Evolutionary conservation across 1,284 basidiomycete genomes (phyloP).

Genomic region (Mrakiaceae sp.): DNA sequence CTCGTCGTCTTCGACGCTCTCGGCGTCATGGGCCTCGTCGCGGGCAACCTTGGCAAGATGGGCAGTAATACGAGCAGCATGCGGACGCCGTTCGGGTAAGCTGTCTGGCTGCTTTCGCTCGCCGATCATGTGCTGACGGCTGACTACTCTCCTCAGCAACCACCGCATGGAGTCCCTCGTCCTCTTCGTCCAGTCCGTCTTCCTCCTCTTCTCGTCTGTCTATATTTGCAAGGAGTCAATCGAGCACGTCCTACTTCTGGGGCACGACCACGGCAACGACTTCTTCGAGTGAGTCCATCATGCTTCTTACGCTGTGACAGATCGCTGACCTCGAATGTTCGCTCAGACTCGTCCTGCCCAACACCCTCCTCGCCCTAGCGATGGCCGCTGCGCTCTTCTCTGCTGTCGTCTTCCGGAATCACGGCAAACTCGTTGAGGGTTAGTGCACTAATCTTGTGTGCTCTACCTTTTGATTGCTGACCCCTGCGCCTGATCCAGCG

Average conservation of each 20-base stretch:
- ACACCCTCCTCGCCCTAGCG: conserved; percentile 49
- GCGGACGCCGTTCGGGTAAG: conserved; percentile 58
- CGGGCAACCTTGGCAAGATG: conserved; percentile 30
- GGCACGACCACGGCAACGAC: conserved; percentile 17
- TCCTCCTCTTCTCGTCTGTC: conserved; percentile 77
- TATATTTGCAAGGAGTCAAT: conserved; percentile 91
- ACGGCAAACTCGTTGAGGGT: conserved; percentile 57
- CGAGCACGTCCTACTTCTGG: conserved; percentile 57
- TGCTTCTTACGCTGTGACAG: neutral
- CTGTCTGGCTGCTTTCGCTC: conserved; percentile 16
- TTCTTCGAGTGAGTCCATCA: conserved; percentile 5
- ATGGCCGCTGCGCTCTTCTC: conserved; percentile 32
- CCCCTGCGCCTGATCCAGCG: conserved; percentile 20
- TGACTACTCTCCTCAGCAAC: conserved; percentile 40
- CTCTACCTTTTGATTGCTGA: conserved; percentile 4
- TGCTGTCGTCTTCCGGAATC: conserved; percentile 51
- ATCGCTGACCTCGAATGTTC: neutral
- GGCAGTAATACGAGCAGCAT: conserved; percentile 16
- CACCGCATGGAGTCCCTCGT: conserved; percentile 63
- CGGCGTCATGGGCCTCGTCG: conserved; percentile 52
- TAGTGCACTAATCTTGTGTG: conserved; percentile 25
- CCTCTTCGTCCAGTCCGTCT: conserved; percentile 78
- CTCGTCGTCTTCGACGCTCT: conserved; percentile 91
- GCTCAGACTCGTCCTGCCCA: conserved; percentile 55
- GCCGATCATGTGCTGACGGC: neutral